phyloP scores from a whole-genome alignment of 176 grass and related monocot genomes.

The Oryza rufipogon region DNA sequence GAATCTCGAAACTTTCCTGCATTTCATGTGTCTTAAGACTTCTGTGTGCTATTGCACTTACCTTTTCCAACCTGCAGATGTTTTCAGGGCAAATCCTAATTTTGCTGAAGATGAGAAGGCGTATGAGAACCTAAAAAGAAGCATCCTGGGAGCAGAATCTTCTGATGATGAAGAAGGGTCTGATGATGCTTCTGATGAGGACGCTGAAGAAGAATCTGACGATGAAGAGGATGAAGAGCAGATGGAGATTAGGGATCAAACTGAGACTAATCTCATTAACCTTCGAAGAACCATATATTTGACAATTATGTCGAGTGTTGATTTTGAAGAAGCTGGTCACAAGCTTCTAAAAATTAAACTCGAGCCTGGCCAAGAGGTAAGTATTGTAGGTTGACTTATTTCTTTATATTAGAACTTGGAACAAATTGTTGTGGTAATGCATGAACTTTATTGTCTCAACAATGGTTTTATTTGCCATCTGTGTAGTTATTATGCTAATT shows the following conservation, averaged over 20 bases:
- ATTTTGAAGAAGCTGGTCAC: slow-evolving; percentile 99
- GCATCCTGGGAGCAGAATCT: slow-evolving; percentile 76
- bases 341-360: slow-evolving; percentile 98
- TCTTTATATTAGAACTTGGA: not conserved
- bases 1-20: not conserved
- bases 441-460: not conserved
- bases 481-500: not conserved
- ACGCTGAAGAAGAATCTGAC: slow-evolving; percentile 76
- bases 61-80: slow-evolving; percentile 61
- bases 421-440: not conserved
- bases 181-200: slow-evolving; percentile 68
- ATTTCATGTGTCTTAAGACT: not conserved
- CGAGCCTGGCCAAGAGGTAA: slow-evolving; percentile 97
- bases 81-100: slow-evolving; percentile 82
- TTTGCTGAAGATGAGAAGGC: slow-evolving; percentile 92
- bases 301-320: slow-evolving; percentile 98
- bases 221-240: slow-evolving; percentile 80
- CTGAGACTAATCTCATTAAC: slow-evolving; percentile 91
- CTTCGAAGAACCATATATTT: slow-evolving; percentile 96
- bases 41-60: slow-evolving; percentile 36
- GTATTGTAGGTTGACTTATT: slow-evolving; percentile 1
- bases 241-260: slow-evolving; percentile 93
- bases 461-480: slow-evolving; percentile 2
- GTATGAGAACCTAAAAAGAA: slow-evolving; percentile 83
- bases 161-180: slow-evolving; percentile 83